Evolutionary conservation across 257 asterid species (phyloP).

Genomic region (Fraxinus excelsior): DNA sequence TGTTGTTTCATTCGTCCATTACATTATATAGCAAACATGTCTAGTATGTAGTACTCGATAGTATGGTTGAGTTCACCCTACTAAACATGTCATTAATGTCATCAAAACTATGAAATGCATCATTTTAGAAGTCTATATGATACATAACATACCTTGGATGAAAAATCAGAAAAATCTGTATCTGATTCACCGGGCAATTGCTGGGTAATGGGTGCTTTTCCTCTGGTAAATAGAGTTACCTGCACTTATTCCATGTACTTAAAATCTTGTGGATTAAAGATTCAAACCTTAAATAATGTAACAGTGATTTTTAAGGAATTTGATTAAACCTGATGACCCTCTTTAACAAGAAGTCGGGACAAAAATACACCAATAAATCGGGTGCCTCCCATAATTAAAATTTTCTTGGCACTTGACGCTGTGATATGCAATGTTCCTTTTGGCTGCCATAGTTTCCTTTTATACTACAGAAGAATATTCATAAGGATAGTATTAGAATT

Average conservation of each 20-base stretch:
- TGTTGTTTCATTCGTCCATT: background rate
- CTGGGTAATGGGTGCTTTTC: constrained; percentile 90
- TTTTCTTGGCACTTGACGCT: constrained; percentile 86
- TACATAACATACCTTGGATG: constrained; percentile 60
- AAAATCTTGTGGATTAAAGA: background rate
- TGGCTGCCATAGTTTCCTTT: constrained; percentile 66
- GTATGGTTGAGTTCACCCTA: background rate
- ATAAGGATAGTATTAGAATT: background rate
- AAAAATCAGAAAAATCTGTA: constrained; percentile 66
- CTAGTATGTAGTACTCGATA: background rate
- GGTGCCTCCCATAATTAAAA: constrained; percentile 99
- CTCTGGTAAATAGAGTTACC: constrained; percentile 98
- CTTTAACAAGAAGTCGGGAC: constrained; percentile 94
- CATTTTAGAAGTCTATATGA: background rate
- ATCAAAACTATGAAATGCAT: background rate
- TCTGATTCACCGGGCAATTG: constrained; percentile 94
- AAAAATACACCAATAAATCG: constrained; percentile 88
- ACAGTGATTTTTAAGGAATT: background rate
- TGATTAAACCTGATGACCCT: constrained; percentile 83
- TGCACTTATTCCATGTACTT: constrained; percentile 31
- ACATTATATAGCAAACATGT: background rate
- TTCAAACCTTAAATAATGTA: background rate
- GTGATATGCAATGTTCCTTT: constrained; percentile 57
- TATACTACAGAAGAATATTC: constrained; percentile 46
- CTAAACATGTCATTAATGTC: background rate